Percentiles rank a stretch among this genome's conserved stretches.
Conservation (phyloP, 306 rosid species). For the Calophaca sinica region DNA sequence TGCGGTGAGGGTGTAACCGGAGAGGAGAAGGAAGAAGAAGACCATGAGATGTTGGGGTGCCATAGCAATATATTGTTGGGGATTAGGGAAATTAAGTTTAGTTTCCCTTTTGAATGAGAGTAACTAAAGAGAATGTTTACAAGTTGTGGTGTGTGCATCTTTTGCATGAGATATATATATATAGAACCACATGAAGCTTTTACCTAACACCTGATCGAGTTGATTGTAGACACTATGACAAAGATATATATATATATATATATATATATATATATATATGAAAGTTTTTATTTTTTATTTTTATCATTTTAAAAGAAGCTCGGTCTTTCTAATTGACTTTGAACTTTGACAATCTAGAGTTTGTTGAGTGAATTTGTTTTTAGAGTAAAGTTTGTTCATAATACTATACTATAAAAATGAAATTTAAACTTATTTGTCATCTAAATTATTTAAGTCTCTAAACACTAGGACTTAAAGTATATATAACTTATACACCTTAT, state of each 20-base stretch:
- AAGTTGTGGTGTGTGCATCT: background rate
- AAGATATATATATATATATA: background rate
- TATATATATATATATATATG: too few relatives aligned
- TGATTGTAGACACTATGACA: background rate
- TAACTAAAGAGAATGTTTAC: background rate
- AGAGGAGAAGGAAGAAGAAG: constrained; percentile 13
- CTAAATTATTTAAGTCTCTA: too few relatives aligned
- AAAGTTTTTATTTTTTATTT: background rate
- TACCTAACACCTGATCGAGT: background rate
- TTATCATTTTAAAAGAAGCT: too few relatives aligned
- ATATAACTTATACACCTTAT: too few relatives aligned
- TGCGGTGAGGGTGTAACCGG: background rate
- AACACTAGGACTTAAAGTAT: too few relatives aligned
- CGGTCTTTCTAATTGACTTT: background rate
- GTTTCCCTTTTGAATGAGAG: too few relatives aligned
- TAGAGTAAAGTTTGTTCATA: too few relatives aligned
- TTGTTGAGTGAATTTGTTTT: too few relatives aligned
- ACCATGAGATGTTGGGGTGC: background rate
- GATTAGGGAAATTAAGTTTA: too few relatives aligned
- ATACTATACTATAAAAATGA: too few relatives aligned
- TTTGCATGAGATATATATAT: background rate
- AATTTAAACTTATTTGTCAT: too few relatives aligned
- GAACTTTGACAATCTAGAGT: too few relatives aligned
- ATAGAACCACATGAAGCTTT: background rate
- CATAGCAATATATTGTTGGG: background rate